Percentiles rank a stretch among this genome's conserved stretches.
These are phyloP conservation scores for Heteromeles arbutifolia DNA, from an alignment of 306 rosid genomes.

Conservation along the genomic window DNA sequence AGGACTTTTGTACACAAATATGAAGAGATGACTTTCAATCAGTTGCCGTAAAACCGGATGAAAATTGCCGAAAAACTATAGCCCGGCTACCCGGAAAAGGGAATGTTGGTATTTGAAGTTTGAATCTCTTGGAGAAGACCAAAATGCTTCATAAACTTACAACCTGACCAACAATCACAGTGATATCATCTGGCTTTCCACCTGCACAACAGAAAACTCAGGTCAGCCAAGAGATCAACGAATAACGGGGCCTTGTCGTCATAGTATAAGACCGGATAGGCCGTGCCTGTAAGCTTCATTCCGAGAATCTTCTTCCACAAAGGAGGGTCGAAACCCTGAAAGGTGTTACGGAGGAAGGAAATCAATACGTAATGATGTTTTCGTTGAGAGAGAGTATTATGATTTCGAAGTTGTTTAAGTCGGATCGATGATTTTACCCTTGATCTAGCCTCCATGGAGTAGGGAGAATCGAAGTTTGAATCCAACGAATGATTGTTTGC, in stretches of 20 bases:
- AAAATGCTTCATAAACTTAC: constrained; percentile 44
- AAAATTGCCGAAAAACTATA: background rate
- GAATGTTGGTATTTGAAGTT: background rate
- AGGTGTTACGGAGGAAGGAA: background rate
- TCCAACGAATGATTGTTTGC: constrained; percentile 75
- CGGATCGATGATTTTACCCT: constrained; percentile 33
- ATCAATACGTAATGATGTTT: background rate
- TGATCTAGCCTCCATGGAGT: constrained; percentile 77
- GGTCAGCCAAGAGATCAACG: constrained; percentile 4
- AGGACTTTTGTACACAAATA: background rate
- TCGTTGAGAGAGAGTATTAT: background rate
- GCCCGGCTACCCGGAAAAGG: background rate
- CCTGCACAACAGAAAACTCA: constrained; percentile 36
- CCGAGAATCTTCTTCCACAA: constrained; percentile 84
- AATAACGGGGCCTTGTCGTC: background rate
- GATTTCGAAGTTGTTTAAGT: background rate
- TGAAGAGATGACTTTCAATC: background rate
- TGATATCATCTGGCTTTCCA: constrained; percentile 85
- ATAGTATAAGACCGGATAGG: background rate
- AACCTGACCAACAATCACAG: constrained; percentile 71
- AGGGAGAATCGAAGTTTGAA: constrained; percentile 80
- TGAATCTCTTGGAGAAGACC: background rate
- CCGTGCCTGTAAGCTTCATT: constrained; percentile 78
- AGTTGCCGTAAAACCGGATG: background rate
- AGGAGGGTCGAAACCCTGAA: constrained; percentile 84